Evolutionary conservation across 331 rosid genomes (phyloP), one percentile per base, ranked within the genome.

Genomic region (Malus hybrid): DNA sequence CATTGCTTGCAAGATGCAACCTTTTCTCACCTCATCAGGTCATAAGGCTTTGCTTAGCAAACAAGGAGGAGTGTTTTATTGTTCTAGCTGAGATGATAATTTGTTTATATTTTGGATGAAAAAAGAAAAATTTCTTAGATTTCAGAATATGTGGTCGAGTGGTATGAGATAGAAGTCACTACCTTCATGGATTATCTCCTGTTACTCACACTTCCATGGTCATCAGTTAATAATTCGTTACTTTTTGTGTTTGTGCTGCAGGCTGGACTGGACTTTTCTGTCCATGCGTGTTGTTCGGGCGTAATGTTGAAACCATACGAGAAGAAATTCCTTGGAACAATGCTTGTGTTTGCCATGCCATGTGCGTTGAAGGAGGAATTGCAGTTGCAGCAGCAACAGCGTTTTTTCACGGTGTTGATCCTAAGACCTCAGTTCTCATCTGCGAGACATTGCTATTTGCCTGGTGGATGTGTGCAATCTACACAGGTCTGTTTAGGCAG

Each of bases 391-490:
- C 83, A 28, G 86, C 78, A 12, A 84, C 81, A 34, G 81, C 85
- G 20, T 18, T 86, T 46, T 34, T 86, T 19, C 70, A 83, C 84
- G 93, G 93, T 28, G 62, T 88, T 68, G 93, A 88, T 82, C 93
- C 93, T 2, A 61, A 85, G 56, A 84, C 93, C 62, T 63, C 87
- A 56, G 82, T 84, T 75, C 93, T 88, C 81, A 84, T 88, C 74
- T 76, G 24, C 1, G 90, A 88, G 81, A 77, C 90, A 34, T 74
- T 88, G 67, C 68, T 88, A 13, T 88, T 88, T 64, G 78, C 87
- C 65, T 88, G 90, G 93, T 88, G 93, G 93, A 88, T 88, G 89
- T 88, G 93, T 76, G 89, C 87, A 74, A 88, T 88, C 50, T 88
- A 86, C 68, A 86, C 90, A 2, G 90, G 93, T 65, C 77, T 88